A percentile compares a stretch with the other conserved stretches of the same genome.
These are phyloP conservation scores for Capsella bursapastoris DNA, from an alignment of 345 rosid genomes.

Conservation along the genomic window DNA sequence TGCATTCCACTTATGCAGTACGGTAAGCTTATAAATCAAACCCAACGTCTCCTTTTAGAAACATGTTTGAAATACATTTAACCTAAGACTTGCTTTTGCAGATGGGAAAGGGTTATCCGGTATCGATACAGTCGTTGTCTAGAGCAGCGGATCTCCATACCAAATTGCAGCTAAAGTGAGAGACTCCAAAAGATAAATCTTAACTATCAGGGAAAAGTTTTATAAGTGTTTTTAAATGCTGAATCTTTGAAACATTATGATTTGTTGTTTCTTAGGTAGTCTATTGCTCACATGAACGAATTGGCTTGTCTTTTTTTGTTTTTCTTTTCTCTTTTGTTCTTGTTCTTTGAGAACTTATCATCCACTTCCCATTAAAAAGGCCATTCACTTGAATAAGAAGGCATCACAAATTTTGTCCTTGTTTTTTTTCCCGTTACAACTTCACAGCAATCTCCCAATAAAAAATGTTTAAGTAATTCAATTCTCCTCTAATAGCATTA, in stretches of 20 bases:
- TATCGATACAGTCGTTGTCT: constrained; percentile 89
- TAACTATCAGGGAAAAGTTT: background rate
- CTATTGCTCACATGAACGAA: constrained; percentile 1
- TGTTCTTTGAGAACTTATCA: constrained; percentile 22
- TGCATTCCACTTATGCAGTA: constrained; percentile 76
- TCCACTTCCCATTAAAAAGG: constrained; percentile 3
- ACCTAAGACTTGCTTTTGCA: constrained; percentile 46
- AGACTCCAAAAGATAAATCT: constrained; percentile 14
- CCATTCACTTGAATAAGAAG: constrained; percentile 4
- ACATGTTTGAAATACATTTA: background rate
- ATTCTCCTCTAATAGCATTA: background rate
- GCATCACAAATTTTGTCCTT: background rate
- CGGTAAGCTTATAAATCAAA: constrained; percentile 56
- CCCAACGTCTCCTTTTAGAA: constrained; percentile 9
- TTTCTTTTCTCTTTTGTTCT: background rate
- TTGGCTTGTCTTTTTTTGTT: background rate
- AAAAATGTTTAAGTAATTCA: background rate
- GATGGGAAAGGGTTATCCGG: constrained; percentile 88
- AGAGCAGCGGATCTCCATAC: constrained; percentile 83
- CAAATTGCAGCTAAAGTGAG: constrained; percentile 58
- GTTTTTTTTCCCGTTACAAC: background rate
- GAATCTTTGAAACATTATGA: constrained; percentile 21
- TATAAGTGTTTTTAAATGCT: background rate
- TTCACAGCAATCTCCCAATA: background rate
- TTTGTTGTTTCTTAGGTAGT: constrained; percentile 33